Evolutionary conservation across 257 asterid species (phyloP).

Genomic region (Nicotiana paniculata): DNA sequence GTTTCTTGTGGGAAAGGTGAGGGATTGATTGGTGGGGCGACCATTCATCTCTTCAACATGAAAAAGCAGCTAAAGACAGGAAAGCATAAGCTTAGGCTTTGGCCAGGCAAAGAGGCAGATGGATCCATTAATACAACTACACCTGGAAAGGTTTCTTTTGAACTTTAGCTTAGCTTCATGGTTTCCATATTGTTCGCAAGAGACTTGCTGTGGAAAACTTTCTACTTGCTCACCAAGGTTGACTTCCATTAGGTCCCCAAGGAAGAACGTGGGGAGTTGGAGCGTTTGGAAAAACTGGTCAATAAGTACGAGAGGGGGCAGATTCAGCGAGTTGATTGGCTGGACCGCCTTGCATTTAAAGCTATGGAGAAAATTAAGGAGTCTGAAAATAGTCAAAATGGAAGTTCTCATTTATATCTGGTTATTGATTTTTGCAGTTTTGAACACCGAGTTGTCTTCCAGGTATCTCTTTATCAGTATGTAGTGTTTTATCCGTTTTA

Average conservation of each 20-base stretch:
- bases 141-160: constrained; percentile 74
- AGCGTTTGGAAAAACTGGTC: constrained; percentile 91
- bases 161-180: background rate
- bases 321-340: constrained; percentile 98
- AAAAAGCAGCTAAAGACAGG: constrained; percentile 91
- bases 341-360: constrained; percentile 88
- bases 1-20: constrained; percentile 70
- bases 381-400: constrained; percentile 62
- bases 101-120: constrained; percentile 88
- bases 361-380: constrained; percentile 92
- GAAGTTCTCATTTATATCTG: constrained; percentile 77
- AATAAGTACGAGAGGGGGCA: constrained; percentile 96
- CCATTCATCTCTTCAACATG: constrained; percentile 82
- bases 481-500: background rate
- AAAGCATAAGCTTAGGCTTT: constrained; percentile 90
- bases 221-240: background rate
- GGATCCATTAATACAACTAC: constrained; percentile 78
- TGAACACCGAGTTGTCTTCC: constrained; percentile 96
- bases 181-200: background rate
- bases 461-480: constrained; percentile 39
- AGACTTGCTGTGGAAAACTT: background rate
- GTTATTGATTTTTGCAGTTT: constrained; percentile 89
- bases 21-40: constrained; percentile 89
- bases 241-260: constrained; percentile 65
- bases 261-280: constrained; percentile 94